Evolutionary conservation across 2,329 filamentous ascomycete species (phyloP).

Genomic region (Cercospora sesami): DNA sequence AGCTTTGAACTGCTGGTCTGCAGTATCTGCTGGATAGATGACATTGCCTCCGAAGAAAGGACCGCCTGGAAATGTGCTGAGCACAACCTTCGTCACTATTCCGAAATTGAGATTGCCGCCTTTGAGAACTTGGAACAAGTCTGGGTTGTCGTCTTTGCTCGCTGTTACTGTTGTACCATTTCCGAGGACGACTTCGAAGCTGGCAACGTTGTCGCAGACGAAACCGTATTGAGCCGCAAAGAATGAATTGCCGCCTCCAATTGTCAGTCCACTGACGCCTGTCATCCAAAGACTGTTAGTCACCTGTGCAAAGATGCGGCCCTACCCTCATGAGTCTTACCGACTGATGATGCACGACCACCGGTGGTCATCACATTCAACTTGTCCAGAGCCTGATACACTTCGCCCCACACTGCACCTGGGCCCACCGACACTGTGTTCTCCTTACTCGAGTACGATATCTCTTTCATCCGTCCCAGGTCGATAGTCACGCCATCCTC

Average conservation of each 20-base stretch:
- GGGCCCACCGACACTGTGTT: slow-evolving; percentile 40
- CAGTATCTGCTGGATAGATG: slow-evolving; percentile 17
- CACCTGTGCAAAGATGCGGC: background rate
- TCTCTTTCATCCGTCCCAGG: slow-evolving; percentile 24
- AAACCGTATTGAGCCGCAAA: slow-evolving; percentile 30
- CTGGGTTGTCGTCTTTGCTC: slow-evolving; percentile 22
- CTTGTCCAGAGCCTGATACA: slow-evolving; percentile 21
- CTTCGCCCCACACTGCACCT: slow-evolving; percentile 23
- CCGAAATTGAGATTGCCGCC: slow-evolving; percentile 32
- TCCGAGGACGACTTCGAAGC: slow-evolving; percentile 32
- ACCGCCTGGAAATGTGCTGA: slow-evolving; percentile 24
- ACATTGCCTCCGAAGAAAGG: slow-evolving; percentile 20
- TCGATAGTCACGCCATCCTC: slow-evolving; percentile 32
- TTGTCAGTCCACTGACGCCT: slow-evolving; percentile 32
- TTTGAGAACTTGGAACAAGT: slow-evolving; percentile 30
- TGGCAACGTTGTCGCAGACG: slow-evolving; percentile 33
- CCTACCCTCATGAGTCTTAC: background rate
- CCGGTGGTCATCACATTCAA: slow-evolving; percentile 25
- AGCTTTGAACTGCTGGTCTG: slow-evolving; percentile 18
- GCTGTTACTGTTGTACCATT: slow-evolving; percentile 29
- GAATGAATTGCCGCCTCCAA: slow-evolving; percentile 37
- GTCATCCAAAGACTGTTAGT: background rate
- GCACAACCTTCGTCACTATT: slow-evolving; percentile 30
- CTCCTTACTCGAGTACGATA: slow-evolving; percentile 18
- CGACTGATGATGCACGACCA: slow-evolving; percentile 29